A percentile compares a stretch with the other conserved stretches of the same genome.
phyloP scores from a whole-genome alignment of 768 basidiomycete species.

The Suillus americanus region DNA sequence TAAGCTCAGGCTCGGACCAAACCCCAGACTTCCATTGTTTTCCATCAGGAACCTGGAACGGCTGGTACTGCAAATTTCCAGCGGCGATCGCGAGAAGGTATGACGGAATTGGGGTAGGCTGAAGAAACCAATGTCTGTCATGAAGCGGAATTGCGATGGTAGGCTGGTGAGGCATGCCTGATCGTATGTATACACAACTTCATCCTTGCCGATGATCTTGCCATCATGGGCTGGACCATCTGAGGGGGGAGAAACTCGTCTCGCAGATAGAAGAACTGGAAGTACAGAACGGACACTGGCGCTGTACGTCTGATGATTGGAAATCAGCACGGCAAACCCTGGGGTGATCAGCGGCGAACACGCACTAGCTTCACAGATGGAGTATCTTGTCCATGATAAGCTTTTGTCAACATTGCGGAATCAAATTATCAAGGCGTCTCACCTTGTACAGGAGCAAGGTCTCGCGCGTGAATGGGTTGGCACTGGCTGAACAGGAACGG shows the following conservation, averaged over 20 bases:
- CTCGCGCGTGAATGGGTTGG: conserved; percentile 59
- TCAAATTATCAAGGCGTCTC: background rate
- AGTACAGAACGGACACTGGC: conserved; percentile 48
- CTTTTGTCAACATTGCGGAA: background rate
- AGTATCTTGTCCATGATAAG: conserved; percentile 36
- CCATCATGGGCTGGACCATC: conserved; percentile 42
- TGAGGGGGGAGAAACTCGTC: conserved; percentile 48
- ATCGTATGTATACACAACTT: conserved; percentile 47
- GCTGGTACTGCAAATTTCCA: conserved; percentile 51
- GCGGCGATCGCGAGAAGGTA: conserved; percentile 63
- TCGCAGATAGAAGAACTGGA: conserved; percentile 56
- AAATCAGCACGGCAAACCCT: background rate
- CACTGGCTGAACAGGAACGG: conserved; percentile 60
- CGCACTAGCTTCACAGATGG: conserved; percentile 54
- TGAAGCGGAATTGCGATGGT: background rate
- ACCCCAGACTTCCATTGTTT: conserved; percentile 51
- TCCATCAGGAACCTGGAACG: conserved; percentile 41
- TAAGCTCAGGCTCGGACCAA: conserved; percentile 58
- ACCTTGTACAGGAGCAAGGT: conserved; percentile 50
- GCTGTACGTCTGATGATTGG: conserved; percentile 42
- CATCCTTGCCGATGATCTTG: conserved; percentile 43
- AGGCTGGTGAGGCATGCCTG: conserved; percentile 36
- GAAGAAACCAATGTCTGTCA: background rate
- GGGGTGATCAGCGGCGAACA: background rate
- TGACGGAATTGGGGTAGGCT: conserved; percentile 54